Base-by-base conservation (phyloP, 805 yeast species). In the Saccharomycopsis synnaedendra region DNA sequence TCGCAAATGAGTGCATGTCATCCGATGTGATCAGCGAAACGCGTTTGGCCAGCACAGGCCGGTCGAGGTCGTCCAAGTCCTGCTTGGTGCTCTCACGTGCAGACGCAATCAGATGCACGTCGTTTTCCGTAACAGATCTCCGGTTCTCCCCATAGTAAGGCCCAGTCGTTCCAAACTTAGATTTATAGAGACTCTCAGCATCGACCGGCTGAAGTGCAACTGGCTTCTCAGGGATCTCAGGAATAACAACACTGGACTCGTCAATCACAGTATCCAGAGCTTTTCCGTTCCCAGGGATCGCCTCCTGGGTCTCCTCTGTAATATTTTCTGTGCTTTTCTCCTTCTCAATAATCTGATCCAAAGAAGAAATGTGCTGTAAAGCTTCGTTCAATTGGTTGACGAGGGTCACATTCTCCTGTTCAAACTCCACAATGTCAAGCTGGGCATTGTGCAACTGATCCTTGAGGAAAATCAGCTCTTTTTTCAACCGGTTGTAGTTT, bases 371-470 rank as follows among this genome's bases (percentile, higher is more conserved):
- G 33, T 50, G 53, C 11, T 50, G 50, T n/a, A 50, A 37, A 39
- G 50, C 52, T 33, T 51, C 52, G 33, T 46, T 49, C 19, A 51
- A 44, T 28, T 51, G 48, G 29, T 44, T 49, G n/a, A 51, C 52
- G 33, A 51, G 41, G 19, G 43, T 47, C 11, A 47, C 45, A 29
- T 51, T 51, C 36, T 46, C 54, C 19, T 46, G 50, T 33, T 51
- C 54, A 33, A 51, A 49, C 31, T 51, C 54, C 5, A 46, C 48
- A n/a, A 51, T 49, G 42, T 51, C 54, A 27, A 49, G 39, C 35
- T 51, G 52, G 9, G 52, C 52, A 35, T 51, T 49, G 36, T 51
- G 50, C 7, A 51, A 36, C 29, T 49, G 52, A 35, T 51, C 54
- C 32, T 51, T 51, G 44, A 51, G 39, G 37, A 49, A 51, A 9